Evolutionary conservation across 306 rosid species (phyloP).

Genomic region (Adenanthera pavonina): DNA sequence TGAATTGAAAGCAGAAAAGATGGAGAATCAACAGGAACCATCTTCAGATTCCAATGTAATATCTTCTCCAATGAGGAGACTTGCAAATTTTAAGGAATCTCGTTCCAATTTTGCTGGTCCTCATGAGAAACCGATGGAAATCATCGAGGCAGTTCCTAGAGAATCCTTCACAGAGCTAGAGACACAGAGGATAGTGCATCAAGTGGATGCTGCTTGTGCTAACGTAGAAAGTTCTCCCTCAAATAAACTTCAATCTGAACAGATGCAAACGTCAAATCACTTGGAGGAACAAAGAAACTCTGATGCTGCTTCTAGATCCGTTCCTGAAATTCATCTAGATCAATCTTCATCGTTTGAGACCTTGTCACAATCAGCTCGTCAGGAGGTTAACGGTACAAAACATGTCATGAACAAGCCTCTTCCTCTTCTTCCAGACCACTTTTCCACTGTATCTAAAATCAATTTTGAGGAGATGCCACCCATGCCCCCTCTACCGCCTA

Average conservation of each 20-base stretch:
- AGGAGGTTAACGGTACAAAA: constrained; percentile 41
- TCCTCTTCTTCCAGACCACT: constrained; percentile 49
- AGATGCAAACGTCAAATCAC: constrained; percentile 39
- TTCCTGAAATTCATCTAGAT: constrained; percentile 42
- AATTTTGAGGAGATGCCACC: constrained; percentile 79
- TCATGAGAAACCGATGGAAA: constrained; percentile 43
- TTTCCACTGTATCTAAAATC: constrained; percentile 50
- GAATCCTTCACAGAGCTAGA: constrained; percentile 43
- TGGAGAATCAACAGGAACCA: constrained; percentile 39
- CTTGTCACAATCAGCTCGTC: constrained; percentile 43
- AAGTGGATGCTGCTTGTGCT: constrained; percentile 44
- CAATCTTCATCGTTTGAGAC: constrained; percentile 46
- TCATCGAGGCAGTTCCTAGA: constrained; percentile 46
- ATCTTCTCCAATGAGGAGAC: constrained; percentile 44
- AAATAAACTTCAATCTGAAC: constrained; percentile 45
- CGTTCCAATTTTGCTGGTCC: constrained; percentile 42
- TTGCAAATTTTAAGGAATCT: constrained; percentile 45
- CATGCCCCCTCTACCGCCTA: constrained; percentile 95
- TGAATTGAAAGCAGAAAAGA: constrained; percentile 44
- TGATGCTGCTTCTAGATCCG: constrained; percentile 39
- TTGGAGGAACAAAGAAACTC: constrained; percentile 41
- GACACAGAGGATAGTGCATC: constrained; percentile 39
- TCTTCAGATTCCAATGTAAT: constrained; percentile 37
- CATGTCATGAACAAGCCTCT: constrained; percentile 46
- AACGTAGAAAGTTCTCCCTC: constrained; percentile 41